Evolutionary conservation across 208 protist species (phyloP), one percentile per base, ranked within the genome.

Genomic region (Entamoeba invadens): DNA sequence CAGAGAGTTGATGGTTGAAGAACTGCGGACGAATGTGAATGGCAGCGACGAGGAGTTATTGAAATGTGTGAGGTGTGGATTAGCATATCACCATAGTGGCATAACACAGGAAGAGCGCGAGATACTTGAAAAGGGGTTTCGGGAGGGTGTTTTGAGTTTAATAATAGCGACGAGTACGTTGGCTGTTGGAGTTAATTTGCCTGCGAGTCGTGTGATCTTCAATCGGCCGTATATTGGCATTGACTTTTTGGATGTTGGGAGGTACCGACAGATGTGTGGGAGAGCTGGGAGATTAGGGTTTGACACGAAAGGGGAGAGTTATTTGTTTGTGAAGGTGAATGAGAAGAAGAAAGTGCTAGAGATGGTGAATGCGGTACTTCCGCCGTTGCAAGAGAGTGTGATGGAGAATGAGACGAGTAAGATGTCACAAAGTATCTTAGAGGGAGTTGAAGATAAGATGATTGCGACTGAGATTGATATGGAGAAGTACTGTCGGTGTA

Each of bases 141-240:
- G 18, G 44, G 42, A 50, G n/a, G 93, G 94, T n/a, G 38, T 94
- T 14, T 38, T 95, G 12, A 50, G 16, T 47, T 46, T 95, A 46
- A 45, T 94, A 10, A 57, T 92, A 4, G 92, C 57, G 45, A 95
- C 94, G 18, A 92, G 93, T 25, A 95, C 94, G n/a, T 91, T 95
- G 45, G 92, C 94, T 25, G 10, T 45, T 38, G 94, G 94, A 45
- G 92, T 93, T 12, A 93, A 93, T n/a, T 31, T 93, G 4, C 92
- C 92, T 25, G 92, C 47, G 18, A 44, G 45, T 45, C 14, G 45
- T 25, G 92, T 93, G 2, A 77, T 93, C 35, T 44, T 93, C 31
- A 6, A 31, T n/a, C 25, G 31, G 5, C 3, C 35, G 8, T 25
- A 35, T 45, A 93, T 92, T 45, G 91, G n/a, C 44, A 46, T 35